Conservation (phyloP, 257 asterid genomes). For the Gentiana straminea region DNA sequence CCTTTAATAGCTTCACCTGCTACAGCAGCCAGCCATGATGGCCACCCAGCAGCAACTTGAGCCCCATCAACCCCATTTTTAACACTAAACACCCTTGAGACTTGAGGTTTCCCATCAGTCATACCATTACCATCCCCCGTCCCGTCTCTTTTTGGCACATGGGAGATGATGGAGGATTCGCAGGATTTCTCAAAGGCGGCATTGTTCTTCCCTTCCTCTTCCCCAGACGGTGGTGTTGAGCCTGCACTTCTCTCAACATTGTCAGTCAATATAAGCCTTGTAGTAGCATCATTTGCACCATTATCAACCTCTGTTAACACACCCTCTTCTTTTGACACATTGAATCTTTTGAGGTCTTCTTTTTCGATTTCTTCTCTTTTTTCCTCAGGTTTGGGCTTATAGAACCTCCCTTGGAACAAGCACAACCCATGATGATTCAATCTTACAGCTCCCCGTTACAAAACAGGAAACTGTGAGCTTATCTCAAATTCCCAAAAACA, state of each 20-base stretch:
- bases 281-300: constrained; percentile 51
- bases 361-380: constrained; percentile 43
- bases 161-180: constrained; percentile 7
- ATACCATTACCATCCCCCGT: constrained; percentile 10
- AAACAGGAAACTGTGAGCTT: constrained; percentile 35
- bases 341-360: constrained; percentile 40
- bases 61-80: constrained; percentile 68
- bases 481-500: constrained; percentile 20
- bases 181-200: constrained; percentile 29
- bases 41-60: constrained; percentile 88
- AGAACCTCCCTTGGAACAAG: constrained; percentile 61
- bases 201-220: constrained; percentile 35
- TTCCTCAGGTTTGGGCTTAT: constrained; percentile 16
- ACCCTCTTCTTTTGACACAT: constrained; percentile 37
- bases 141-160: constrained; percentile 17
- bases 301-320: constrained; percentile 41
- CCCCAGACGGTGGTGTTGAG: constrained; percentile 45
- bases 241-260: constrained; percentile 47
- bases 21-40: constrained; percentile 69
- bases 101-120: constrained; percentile 39
- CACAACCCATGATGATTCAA: constrained; percentile 56
- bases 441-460: constrained; percentile 34
- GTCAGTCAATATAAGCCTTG: constrained; percentile 48
- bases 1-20: constrained; percentile 97
- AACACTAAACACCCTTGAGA: constrained; percentile 44